A percentile compares a stretch with the other conserved stretches of the same genome.
phyloP scores from a whole-genome alignment of 306 rosid species.

The Cyamopsis tetragonoloba region DNA sequence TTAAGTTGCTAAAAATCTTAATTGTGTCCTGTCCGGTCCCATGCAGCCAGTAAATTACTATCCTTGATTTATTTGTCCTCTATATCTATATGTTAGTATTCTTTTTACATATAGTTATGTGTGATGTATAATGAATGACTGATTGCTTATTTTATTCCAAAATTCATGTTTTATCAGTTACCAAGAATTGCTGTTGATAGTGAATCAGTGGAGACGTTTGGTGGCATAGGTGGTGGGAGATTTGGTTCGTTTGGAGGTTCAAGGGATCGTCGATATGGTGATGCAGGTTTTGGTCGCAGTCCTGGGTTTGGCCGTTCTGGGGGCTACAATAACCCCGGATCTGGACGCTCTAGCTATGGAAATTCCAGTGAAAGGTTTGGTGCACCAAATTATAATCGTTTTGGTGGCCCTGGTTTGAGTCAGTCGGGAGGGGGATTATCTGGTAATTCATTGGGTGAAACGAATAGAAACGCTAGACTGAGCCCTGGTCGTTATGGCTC shows the following conservation, averaged over 20 bases:
- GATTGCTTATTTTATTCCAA: constrained; percentile 14
- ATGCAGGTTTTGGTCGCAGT: constrained; percentile 42
- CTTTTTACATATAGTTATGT: background rate
- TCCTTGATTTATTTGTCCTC: background rate
- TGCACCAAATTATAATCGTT: constrained; percentile 42
- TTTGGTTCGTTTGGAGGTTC: constrained; percentile 40
- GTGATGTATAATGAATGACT: constrained; percentile 12
- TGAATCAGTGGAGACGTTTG: constrained; percentile 39
- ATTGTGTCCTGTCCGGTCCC: background rate
- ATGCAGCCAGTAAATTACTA: background rate
- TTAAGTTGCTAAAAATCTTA: constrained; percentile 1
- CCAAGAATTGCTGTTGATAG: constrained; percentile 63
- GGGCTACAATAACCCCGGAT: constrained; percentile 33
- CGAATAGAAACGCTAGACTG: constrained; percentile 35
- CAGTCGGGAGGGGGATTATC: constrained; percentile 39
- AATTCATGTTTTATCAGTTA: constrained; percentile 56
- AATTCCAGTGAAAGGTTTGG: constrained; percentile 36
- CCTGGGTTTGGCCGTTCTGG: constrained; percentile 50
- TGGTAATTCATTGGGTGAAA: constrained; percentile 30
- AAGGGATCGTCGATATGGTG: constrained; percentile 44
- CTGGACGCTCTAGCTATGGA: constrained; percentile 47
- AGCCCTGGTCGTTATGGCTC: constrained; percentile 47
- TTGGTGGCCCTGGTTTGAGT: constrained; percentile 39
- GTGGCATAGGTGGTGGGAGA: constrained; percentile 53
- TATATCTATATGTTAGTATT: background rate